Evolutionary conservation across 306 rosid species (phyloP).

Genomic region (cucumber (Cucumis sativus)): Cucumber_9930_V3 NC_026660.2:16744501-16745000

Average conservation of each 20-base stretch:
- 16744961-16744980: conserved; percentile 98
- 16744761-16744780: conserved; percentile 97
- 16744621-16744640: conserved; percentile 48
- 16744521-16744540: neutral
- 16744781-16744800: conserved; percentile 8
- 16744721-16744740: conserved; percentile 83
- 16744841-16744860: neutral
- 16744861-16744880: neutral
- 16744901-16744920: conserved; percentile 15
- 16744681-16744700: conserved; percentile 68
- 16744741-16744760: conserved; percentile 64
- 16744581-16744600: neutral
- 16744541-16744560: neutral
- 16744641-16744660: conserved; percentile 53
- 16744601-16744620: conserved; percentile 27
- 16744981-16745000: conserved; percentile 96
- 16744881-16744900: neutral
- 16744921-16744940: conserved; percentile 29
- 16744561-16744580: neutral
- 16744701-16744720: conserved; percentile 75
- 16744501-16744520: neutral
- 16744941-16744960: conserved; percentile 94
- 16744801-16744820: neutral
- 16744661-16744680: conserved; percentile 60
- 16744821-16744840: neutral